Percentiles rank a stretch among this genome's conserved stretches.
phyloP scores from a whole-genome alignment of 192 early-diverging fungal species.

The Funneliformis geosporum region DNA sequence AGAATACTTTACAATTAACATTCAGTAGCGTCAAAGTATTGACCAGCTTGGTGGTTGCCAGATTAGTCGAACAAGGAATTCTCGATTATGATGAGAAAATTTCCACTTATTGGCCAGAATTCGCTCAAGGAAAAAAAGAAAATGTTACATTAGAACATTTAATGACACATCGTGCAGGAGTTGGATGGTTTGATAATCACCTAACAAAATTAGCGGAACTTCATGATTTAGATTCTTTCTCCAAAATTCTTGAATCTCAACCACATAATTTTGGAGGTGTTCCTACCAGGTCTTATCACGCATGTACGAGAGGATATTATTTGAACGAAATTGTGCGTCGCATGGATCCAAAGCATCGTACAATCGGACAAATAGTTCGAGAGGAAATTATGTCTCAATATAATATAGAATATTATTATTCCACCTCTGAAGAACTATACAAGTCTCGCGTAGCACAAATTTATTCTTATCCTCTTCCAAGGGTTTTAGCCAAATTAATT shows the following conservation, averaged over 20 bases:
- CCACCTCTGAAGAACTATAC: neutral
- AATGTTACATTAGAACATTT: conserved; percentile 63
- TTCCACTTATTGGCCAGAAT: conserved; percentile 72
- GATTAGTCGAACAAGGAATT: conserved; percentile 59
- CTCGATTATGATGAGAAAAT: conserved; percentile 57
- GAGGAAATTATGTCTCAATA: conserved; percentile 58
- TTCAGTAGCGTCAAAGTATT: conserved; percentile 65
- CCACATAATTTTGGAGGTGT: conserved; percentile 65
- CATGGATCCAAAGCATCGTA: conserved; percentile 56
- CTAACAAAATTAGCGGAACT: conserved; percentile 48
- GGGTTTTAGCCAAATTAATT: conserved; percentile 50
- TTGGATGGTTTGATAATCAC: conserved; percentile 56
- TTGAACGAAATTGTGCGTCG: conserved; percentile 71
- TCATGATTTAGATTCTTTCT: conserved; percentile 54
- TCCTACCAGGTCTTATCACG: conserved; percentile 57
- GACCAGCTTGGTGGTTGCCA: conserved; percentile 52
- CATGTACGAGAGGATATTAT: conserved; percentile 69
- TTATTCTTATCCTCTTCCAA: conserved; percentile 45
- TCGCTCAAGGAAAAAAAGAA: conserved; percentile 68
- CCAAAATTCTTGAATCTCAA: conserved; percentile 54
- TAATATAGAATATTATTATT: conserved; percentile 58
- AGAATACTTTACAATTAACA: conserved; percentile 63
- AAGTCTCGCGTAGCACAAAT: conserved; percentile 45
- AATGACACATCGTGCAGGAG: conserved; percentile 65
- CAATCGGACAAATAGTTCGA: conserved; percentile 59